A percentile compares a stretch with the other conserved stretches of the same genome.
Evolutionary conservation across 2,329 filamentous ascomycete species (phyloP).

Genomic region (Metarhizium brunneum): DNA sequence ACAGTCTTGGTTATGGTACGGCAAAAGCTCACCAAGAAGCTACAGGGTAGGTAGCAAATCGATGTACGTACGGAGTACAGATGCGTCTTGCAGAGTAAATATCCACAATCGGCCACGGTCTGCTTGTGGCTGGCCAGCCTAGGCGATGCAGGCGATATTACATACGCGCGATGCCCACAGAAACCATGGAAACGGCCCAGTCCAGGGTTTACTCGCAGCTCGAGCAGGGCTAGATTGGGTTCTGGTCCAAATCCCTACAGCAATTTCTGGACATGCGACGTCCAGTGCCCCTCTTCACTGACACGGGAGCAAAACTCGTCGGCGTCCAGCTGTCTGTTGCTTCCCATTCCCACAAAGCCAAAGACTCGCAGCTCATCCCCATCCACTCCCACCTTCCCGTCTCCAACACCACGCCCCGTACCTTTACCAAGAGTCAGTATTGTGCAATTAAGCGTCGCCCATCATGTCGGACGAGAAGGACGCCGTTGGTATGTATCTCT

Average conservation of each 20-base stretch:
- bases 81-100: not conserved
- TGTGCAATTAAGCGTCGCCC: slow-evolving; percentile 12
- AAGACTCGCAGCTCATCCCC: slow-evolving; percentile 1
- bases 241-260: too few species aligned
- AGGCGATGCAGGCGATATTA: not conserved
- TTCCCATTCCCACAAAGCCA: not conserved
- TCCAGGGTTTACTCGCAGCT: not conserved
- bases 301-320: not conserved
- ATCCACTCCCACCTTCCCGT: not conserved
- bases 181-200: not conserved
- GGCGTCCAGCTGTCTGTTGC: not conserved
- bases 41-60: too few species aligned
- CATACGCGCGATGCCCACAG: not conserved
- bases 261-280: too few species aligned
- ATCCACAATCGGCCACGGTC: not conserved
- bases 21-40: too few species aligned
- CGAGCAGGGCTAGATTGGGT: not conserved
- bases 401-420: not conserved
- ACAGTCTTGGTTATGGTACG: too few species aligned
- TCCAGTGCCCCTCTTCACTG: not conserved
- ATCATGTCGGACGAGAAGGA: slow-evolving; percentile 38
- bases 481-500: slow-evolving; percentile 29
- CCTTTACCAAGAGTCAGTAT: not conserved
- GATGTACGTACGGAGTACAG: not conserved
- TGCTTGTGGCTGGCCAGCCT: not conserved